Base-by-base conservation (phyloP, 2,329 filamentous ascomycete species). In the Fusarium bulbicola region DNA sequence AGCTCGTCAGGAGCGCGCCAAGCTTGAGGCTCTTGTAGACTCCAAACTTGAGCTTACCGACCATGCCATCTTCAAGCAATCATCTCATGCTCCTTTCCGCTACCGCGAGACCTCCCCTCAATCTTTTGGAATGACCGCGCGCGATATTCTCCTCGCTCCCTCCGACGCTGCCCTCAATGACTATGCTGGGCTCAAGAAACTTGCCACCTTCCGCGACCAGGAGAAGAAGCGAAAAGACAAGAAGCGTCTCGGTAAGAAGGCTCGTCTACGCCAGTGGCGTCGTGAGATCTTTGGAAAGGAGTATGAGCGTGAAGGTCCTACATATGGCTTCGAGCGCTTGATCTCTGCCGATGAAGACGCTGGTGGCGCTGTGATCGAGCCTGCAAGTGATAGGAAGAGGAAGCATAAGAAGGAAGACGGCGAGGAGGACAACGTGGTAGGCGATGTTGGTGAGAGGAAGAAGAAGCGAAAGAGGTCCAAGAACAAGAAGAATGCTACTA, bases 51-150 rank as follows among this genome's bases (percentile, higher is more conserved):
- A 94, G 73, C 87, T 97, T 64, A 91, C 94, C 66, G 84, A 91
- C 71, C 89, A 91, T 26, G 84, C 91, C 57, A 87, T 89, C 59
- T 88, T 88, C 49, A 86, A 85, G 56, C 68, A 78, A 61, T 75
- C 76, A 30, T 58, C 59, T 46, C 65, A 73, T 34, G 74, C 76
- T 21, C 71, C 77, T 74, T 99, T 99, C 89, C 92, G 93, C 63
- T 99, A 99, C 86, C 93, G 96, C 78, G 95, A 98, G 80, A 97
- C 95, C 5, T 97, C 94, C 1, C 95, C 96, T 2, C 92, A 92
- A 62, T 90, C 92, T 18, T 99, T 97, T 80, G 96, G 96, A 66
- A 90, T 99, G 79, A 97, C 94, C 1, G 87, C 95, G 3, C 90
- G 92, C 69, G 96, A 99, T 82, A 98, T 99, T 76, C 89, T 99